These are phyloP conservation scores for Xylaria sp. DNA, from an alignment of 2,329 filamentous ascomycete genomes.

Conservation along the genomic window DNA sequence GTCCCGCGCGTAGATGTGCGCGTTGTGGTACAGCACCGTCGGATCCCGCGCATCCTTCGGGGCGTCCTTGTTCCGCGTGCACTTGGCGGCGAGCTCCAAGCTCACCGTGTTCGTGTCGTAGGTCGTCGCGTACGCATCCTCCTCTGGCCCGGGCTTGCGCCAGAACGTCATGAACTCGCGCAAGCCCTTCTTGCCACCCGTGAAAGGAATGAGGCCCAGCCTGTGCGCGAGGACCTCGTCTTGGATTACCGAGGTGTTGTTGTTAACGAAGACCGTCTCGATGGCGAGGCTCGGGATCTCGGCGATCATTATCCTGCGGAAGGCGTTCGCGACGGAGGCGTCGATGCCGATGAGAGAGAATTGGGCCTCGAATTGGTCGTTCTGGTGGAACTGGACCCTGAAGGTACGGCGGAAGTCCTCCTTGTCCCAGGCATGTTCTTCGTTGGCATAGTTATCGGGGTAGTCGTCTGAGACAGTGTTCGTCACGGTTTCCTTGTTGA, in stretches of 20 bases:
- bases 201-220: conserved; percentile 89
- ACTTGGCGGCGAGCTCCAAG: conserved; percentile 80
- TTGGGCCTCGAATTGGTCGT: conserved; percentile 78
- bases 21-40: conserved; percentile 84
- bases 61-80: conserved; percentile 81
- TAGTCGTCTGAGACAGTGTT: conserved; percentile 92
- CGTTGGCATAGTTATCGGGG: conserved; percentile 88
- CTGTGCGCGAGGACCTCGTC: conserved; percentile 95
- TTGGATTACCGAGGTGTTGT: conserved; percentile 98
- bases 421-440: conserved; percentile 84
- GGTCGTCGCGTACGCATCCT: conserved; percentile 68
- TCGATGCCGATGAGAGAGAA: conserved; percentile 95
- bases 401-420: conserved; percentile 77
- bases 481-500: conserved; percentile 90
- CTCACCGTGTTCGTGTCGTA: conserved; percentile 90
- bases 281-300: conserved; percentile 96
- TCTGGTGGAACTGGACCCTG: conserved; percentile 84
- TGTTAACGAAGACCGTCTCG: conserved; percentile 90
- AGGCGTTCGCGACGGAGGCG: conserved; percentile 93
- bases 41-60: conserved; percentile 81
- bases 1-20: conserved; percentile 82
- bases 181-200: conserved; percentile 80
- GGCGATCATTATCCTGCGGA: conserved; percentile 93
- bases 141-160: conserved; percentile 73
- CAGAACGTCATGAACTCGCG: conserved; percentile 83